These are phyloP conservation scores for Fibroporia radiculosa DNA, from an alignment of 768 basidiomycete genomes.

Conservation along the genomic window DNA sequence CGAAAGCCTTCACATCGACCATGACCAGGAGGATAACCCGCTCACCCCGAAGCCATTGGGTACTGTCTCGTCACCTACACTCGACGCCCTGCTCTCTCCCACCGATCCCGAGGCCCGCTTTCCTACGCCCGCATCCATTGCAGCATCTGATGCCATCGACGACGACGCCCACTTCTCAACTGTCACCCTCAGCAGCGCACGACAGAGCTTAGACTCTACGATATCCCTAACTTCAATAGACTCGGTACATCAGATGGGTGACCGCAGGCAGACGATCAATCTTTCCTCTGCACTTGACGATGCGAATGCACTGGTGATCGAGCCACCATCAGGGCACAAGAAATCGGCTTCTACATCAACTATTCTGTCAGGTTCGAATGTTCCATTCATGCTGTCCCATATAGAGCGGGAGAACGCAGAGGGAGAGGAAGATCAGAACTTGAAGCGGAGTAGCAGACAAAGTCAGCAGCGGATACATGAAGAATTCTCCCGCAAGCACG, in stretches of 20 bases:
- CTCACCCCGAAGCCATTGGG: conserved; percentile 8
- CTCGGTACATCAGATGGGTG: conserved; percentile 17
- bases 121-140: conserved; percentile 32
- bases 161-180: conserved; percentile 45
- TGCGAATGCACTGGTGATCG: conserved; percentile 12
- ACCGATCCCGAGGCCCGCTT: conserved; percentile 16
- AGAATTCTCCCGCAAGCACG: conserved; percentile 64
- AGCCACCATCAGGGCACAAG: conserved; percentile 42
- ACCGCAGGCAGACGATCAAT: conserved; percentile 24
- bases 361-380: conserved; percentile 41
- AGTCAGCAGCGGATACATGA: conserved; percentile 69
- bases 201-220: conserved; percentile 24
- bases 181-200: conserved; percentile 33
- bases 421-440: conserved; percentile 29
- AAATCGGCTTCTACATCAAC: conserved; percentile 57
- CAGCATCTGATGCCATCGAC: conserved; percentile 61
- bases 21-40: neutral
- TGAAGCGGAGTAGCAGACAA: conserved; percentile 44
- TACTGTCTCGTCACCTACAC: conserved; percentile 8
- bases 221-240: conserved; percentile 21
- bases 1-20: neutral
- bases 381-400: conserved; percentile 48
- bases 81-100: conserved; percentile 25
- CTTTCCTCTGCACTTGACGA: conserved; percentile 9
- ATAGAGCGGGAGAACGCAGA: conserved; percentile 35